These are phyloP conservation scores for Fusarium sp. DNA, from an alignment of 2,329 filamentous ascomycete genomes.

Conservation along the genomic window DNA sequence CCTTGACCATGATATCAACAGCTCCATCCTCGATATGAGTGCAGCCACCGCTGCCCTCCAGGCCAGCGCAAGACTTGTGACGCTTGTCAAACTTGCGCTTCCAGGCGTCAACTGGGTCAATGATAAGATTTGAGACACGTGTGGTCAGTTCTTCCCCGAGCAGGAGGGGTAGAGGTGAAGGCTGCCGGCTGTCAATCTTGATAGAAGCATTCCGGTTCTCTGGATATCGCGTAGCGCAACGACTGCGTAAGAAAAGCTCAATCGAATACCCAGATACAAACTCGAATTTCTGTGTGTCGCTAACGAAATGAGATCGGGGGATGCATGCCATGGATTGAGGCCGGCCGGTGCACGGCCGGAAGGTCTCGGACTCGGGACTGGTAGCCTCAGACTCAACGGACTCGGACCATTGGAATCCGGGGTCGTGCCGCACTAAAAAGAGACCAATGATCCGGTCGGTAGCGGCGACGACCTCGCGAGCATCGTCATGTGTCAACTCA, in stretches of 20 bases:
- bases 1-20: constrained; percentile 56
- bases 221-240: constrained; percentile 47
- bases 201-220: constrained; percentile 51
- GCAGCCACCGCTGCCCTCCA: constrained; percentile 51
- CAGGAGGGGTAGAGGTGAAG: constrained; percentile 57
- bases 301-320: constrained; percentile 55
- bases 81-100: constrained; percentile 54
- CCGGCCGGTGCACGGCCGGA: constrained; percentile 52
- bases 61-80: constrained; percentile 48
- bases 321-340: constrained; percentile 58
- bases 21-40: constrained; percentile 55
- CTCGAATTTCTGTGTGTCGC: constrained; percentile 40
- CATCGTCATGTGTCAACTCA: constrained; percentile 53
- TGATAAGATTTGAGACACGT: constrained; percentile 53
- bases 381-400: constrained; percentile 52
- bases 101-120: constrained; percentile 52
- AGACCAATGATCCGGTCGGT: constrained; percentile 61
- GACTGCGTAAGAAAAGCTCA: constrained; percentile 56
- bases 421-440: constrained; percentile 61
- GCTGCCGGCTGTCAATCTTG: constrained; percentile 58
- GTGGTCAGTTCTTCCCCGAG: constrained; percentile 59
- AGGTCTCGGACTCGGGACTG: constrained; percentile 50
- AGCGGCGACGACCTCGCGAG: constrained; percentile 59
- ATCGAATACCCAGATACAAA: constrained; percentile 60
- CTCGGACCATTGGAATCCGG: constrained; percentile 59